Conservation (phyloP, 1,284 basidiomycete genomes). For the Fomitiporia mediterranea region DNA sequence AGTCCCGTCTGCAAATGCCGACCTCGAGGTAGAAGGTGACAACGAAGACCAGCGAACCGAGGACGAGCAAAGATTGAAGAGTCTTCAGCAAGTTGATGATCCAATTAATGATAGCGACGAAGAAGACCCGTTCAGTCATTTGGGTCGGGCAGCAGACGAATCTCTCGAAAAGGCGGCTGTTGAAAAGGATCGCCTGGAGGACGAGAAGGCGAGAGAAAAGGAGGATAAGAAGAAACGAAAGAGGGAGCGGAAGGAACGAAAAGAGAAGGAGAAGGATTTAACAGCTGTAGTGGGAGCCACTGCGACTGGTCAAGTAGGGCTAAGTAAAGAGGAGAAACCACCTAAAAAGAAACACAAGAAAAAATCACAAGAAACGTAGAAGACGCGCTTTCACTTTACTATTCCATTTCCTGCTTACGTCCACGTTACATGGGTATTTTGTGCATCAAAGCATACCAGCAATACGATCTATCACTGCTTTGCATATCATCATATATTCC, state of each 20-base stretch:
- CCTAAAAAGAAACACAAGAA: slow-evolving; percentile 22
- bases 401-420: too few species aligned
- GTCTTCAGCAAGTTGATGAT: not conserved
- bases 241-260: slow-evolving; percentile 30
- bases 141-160: slow-evolving; percentile 25
- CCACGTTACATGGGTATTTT: too few species aligned
- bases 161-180: slow-evolving; percentile 27
- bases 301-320: slow-evolving; percentile 17
- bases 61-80: not conserved
- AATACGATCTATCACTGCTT: too few species aligned
- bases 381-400: too few species aligned
- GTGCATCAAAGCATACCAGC: too few species aligned
- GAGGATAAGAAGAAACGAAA: slow-evolving; percentile 32
- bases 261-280: slow-evolving; percentile 27
- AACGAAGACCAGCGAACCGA: slow-evolving; percentile 6
- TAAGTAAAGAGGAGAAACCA: slow-evolving; percentile 15
- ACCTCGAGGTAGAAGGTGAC: not conserved
- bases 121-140: slow-evolving; percentile 10
- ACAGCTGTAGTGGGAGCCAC: slow-evolving; percentile 23
- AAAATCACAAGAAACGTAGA: not conserved
- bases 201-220: slow-evolving; percentile 28
- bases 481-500: too few species aligned
- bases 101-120: slow-evolving; percentile 8
- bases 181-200: slow-evolving; percentile 25
- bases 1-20: slow-evolving; percentile 16